phyloP scores from a whole-genome alignment of 257 asterid species.

The Solanum sitiens region DNA sequence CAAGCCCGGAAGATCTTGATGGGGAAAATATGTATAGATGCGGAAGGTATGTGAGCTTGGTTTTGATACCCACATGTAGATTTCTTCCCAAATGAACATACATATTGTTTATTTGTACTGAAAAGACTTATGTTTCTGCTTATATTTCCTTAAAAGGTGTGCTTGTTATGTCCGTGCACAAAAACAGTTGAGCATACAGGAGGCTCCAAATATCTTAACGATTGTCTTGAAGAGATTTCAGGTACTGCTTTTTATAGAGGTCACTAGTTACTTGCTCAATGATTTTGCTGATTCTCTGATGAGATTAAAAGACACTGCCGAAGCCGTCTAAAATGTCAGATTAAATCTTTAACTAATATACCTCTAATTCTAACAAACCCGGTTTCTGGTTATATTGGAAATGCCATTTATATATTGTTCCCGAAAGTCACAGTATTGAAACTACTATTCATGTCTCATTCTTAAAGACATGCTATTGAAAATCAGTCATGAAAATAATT shows the following conservation, averaged over 20 bases:
- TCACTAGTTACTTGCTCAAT: neutral
- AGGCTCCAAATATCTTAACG: conserved; percentile 82
- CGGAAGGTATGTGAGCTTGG: conserved; percentile 36
- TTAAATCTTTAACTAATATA: neutral
- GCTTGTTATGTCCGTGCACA: conserved; percentile 59
- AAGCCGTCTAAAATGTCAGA: neutral
- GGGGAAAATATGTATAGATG: conserved; percentile 90
- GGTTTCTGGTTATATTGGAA: neutral
- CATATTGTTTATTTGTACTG: neutral
- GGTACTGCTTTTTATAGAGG: conserved; percentile 23
- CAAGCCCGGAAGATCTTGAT: conserved; percentile 77
- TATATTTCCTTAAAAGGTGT: conserved; percentile 32
- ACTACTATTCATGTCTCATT: neutral
- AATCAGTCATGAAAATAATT: neutral
- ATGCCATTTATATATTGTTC: neutral
- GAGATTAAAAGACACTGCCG: neutral
- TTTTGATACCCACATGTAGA: neutral
- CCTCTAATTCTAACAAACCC: neutral
- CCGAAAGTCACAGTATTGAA: neutral
- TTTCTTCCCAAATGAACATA: neutral
- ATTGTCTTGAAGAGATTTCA: conserved; percentile 86
- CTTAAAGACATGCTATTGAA: neutral
- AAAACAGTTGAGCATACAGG: conserved; percentile 68
- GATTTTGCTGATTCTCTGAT: neutral
- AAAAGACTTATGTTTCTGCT: neutral